Evolutionary conservation across 2,329 filamentous ascomycete species (phyloP).

Genomic region (Colletotrichum somersetense): DNA sequence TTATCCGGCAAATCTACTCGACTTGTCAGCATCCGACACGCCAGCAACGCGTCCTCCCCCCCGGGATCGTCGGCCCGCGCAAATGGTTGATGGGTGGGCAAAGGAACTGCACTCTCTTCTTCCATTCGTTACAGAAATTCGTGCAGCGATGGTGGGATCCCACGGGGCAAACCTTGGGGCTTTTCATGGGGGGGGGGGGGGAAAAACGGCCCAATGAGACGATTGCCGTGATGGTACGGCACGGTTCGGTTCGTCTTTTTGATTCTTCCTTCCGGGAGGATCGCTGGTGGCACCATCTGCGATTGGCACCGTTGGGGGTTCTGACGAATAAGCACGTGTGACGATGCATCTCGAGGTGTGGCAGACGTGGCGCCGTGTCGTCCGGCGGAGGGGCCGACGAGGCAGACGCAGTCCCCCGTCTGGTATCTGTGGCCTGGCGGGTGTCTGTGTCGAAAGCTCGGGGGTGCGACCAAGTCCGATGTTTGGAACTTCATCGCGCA

Average conservation of each 20-base stretch:
- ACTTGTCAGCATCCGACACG: slow-evolving; percentile 1
- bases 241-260: not conserved
- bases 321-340: too few species aligned
- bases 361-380: not conserved
- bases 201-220: not conserved
- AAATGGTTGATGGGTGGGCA: not conserved
- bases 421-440: not conserved
- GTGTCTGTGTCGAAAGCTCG: not conserved
- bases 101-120: not conserved
- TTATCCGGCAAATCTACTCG: not conserved
- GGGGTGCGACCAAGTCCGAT: not conserved
- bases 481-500: not conserved
- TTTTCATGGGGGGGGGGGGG: too few species aligned
- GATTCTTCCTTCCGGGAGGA: not conserved
- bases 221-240: not conserved
- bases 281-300: not conserved
- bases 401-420: not conserved
- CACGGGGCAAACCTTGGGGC: not conserved
- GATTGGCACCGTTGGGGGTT: not conserved
- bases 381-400: not conserved
- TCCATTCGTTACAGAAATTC: not conserved
- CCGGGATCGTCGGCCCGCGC: not conserved
- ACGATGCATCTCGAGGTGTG: not conserved
- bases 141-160: not conserved
- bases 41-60: not conserved